Evolutionary conservation across 2,329 filamentous ascomycete genomes (phyloP).

Genomic region (Blastomyces gilchristii): DNA sequence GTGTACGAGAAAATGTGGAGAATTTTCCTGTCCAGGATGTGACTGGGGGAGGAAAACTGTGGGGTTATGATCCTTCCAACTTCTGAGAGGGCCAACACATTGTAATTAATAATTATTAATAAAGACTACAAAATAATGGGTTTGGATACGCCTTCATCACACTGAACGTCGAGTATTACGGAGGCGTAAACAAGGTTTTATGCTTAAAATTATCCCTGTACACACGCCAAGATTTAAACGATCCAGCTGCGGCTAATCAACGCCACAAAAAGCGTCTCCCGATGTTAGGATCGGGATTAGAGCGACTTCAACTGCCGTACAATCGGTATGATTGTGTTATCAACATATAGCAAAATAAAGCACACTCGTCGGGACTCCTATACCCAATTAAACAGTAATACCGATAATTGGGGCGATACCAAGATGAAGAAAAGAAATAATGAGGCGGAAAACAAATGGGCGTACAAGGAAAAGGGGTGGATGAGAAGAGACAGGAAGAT

Average conservation of each 20-base stretch:
- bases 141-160: background rate
- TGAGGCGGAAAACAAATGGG: background rate
- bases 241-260: background rate
- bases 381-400: background rate
- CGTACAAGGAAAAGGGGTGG: background rate
- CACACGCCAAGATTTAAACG: background rate
- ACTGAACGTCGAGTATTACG: too few relatives aligned
- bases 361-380: background rate
- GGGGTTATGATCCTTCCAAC: too few relatives aligned
- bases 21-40: background rate
- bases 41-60: too few relatives aligned
- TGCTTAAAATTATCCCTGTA: background rate
- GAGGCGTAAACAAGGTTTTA: slow-evolving; percentile 3
- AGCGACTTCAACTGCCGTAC: background rate
- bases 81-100: background rate
- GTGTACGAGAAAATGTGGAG: background rate
- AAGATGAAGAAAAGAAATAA: background rate
- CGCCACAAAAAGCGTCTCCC: background rate
- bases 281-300: too few relatives aligned
- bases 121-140: background rate
- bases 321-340: background rate
- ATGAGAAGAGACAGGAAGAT: background rate
- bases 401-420: background rate
- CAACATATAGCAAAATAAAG: background rate
- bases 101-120: too few relatives aligned